A percentile compares a stretch with the other conserved stretches of the same genome.
phyloP scores from a whole-genome alignment of 2,329 filamentous ascomycete species.

The Exophiala sideris region DNA sequence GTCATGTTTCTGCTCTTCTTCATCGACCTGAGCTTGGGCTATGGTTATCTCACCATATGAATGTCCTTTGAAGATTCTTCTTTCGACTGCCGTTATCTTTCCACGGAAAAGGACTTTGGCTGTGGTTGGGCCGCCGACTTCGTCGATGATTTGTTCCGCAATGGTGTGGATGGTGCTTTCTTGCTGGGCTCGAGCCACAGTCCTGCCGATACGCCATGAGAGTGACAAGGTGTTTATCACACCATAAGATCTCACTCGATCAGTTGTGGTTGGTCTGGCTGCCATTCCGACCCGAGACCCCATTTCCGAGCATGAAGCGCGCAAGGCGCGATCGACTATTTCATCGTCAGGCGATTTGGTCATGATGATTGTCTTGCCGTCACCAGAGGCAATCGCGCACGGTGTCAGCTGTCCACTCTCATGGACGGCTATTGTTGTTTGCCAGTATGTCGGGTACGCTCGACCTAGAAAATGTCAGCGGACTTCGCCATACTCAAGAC shows the following conservation, averaged over 20 bases:
- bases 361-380: slow-evolving; percentile 46
- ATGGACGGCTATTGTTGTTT: slow-evolving; percentile 34
- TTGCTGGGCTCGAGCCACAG: slow-evolving; percentile 45
- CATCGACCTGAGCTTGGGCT: slow-evolving; percentile 43
- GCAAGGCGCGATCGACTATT: slow-evolving; percentile 33
- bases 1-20: slow-evolving; percentile 30
- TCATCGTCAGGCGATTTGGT: slow-evolving; percentile 43
- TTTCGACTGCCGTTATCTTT: slow-evolving; percentile 60
- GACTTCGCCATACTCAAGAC: neutral
- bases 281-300: slow-evolving; percentile 42
- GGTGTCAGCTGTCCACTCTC: slow-evolving; percentile 19
- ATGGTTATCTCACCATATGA: slow-evolving; percentile 60
- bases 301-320: slow-evolving; percentile 21
- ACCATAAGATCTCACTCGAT: slow-evolving; percentile 35
- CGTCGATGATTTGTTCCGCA: slow-evolving; percentile 55
- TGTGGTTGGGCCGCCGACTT: slow-evolving; percentile 36
- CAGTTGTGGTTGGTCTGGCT: slow-evolving; percentile 39
- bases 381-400: slow-evolving; percentile 22
- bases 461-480: slow-evolving; percentile 30
- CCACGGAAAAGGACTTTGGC: slow-evolving; percentile 60
- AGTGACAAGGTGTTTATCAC: slow-evolving; percentile 44
- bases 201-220: slow-evolving; percentile 55
- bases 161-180: slow-evolving; percentile 46
- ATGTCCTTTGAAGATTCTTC: slow-evolving; percentile 56
- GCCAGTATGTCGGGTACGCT: slow-evolving; percentile 32